Evolutionary conservation across 1,284 basidiomycete species (phyloP), one percentile per base, ranked within the genome.

Genomic region (Tremellales sp.): DNA sequence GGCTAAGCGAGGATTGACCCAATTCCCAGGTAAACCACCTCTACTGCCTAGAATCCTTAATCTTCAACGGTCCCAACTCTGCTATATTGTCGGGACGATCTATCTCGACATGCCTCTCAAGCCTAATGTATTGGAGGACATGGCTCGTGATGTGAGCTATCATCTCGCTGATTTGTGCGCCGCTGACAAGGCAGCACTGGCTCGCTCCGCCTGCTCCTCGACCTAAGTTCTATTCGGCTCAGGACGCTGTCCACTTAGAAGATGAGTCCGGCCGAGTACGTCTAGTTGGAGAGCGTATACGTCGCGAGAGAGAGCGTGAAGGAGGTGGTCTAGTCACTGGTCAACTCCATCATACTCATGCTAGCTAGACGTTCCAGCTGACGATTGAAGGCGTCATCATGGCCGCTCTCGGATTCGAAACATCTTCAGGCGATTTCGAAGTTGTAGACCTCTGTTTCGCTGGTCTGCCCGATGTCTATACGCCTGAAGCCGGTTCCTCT

Each of bases 71-170:
- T 85, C 85, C 0, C 79, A 87, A 58, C 75, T 94, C 45, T 96
- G 89, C 73, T 97, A 87, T 72, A 82, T 98, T 54, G 79, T 96
- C 51, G 94, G 94, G 2, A 98, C 94, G 0, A 83, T 97, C 2
- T 99, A 97, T 73, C 86, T 96, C 81, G 88, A 96, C 54, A 97
- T 98, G 96, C 89, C 89, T 3, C 79, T 97, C 49, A 99, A 99
- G 70, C 94, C 94, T 0, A 97, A 97, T 62, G 89, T 99, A 12
- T 80, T 99, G 48, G 87, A 93, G 64, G 96, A 99, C 60, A 82
- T 98, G 58, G 90, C 86, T 12, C 80, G 89, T 66, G 91, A 98
- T 65, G 94, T 96, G 65, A 62, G 86, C 41, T 25, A 4, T 21
- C 45, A 19, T 40, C 31, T 19, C 22, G 8, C 43, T 41, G 12